Conservation (phyloP, 805 yeast genomes). For the Suhomyces sp. region DNA sequence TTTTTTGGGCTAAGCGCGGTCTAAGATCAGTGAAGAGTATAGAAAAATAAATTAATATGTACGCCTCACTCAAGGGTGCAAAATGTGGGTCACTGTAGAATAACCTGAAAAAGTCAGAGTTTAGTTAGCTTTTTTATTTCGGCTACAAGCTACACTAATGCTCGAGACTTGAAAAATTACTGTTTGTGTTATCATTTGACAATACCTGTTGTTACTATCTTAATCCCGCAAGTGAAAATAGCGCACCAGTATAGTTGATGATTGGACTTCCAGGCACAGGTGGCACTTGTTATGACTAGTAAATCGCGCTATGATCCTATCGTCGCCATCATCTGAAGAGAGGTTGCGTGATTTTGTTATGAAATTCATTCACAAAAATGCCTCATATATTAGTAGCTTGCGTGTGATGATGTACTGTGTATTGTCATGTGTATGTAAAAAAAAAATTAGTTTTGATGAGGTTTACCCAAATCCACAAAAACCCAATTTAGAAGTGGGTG, state of each 20-base stretch:
- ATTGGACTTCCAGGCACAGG: background rate
- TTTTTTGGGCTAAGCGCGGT: conserved; percentile 38
- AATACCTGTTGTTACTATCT: background rate
- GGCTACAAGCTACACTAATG: background rate
- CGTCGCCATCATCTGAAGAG: background rate
- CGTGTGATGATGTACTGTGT: background rate
- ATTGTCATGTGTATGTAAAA: background rate
- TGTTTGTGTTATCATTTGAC: background rate
- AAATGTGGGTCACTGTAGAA: background rate
- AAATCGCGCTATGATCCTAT: background rate
- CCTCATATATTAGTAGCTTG: background rate
- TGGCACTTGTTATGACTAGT: background rate
- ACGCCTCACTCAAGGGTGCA: background rate
- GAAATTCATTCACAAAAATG: background rate
- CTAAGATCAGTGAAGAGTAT: conserved; percentile 24
- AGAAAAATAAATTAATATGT: conserved; percentile 1
- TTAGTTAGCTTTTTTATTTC: background rate
- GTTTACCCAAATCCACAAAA: conserved; percentile 19
- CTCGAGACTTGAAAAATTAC: background rate
- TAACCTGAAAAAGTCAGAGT: background rate
- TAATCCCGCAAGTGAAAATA: background rate
- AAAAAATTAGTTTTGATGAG: background rate
- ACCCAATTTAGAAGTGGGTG: conserved; percentile 29
- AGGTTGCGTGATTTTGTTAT: conserved; percentile 1
- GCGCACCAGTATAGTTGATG: background rate